A percentile compares a stretch with the other conserved stretches of the same genome.
Conservation (phyloP, 1,284 basidiomycete genomes). For the Takashimella koratensis region DNA sequence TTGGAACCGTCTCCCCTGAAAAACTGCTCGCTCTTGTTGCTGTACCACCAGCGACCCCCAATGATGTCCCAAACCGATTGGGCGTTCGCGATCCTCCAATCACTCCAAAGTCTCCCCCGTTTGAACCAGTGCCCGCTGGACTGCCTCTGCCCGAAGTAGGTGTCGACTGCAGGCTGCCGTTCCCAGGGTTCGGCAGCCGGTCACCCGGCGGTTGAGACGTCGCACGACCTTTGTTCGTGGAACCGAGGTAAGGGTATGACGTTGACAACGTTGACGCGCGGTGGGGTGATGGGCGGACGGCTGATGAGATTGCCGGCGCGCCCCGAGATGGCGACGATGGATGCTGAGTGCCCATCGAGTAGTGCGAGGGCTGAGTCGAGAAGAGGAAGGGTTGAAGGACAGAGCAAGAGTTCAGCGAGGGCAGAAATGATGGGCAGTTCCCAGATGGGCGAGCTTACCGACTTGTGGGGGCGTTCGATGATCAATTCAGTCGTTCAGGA, state of each 20-base stretch:
- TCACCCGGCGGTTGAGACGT: conserved; percentile 42
- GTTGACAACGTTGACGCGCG: conserved; percentile 16
- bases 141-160: conserved; percentile 35
- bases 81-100: conserved; percentile 42
- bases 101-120: conserved; percentile 34
- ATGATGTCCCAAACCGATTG: conserved; percentile 20
- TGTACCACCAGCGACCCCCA: conserved; percentile 15
- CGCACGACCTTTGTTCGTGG: conserved; percentile 30
- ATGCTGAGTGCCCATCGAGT: not conserved
- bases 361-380: not conserved
- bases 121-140: conserved; percentile 13
- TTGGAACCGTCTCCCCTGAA: conserved; percentile 28
- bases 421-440: too few relatives aligned
- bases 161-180: conserved; percentile 12
- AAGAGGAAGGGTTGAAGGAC: not conserved
- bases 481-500: too few relatives aligned
- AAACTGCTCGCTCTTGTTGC: conserved; percentile 44
- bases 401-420: not conserved
- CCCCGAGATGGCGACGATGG: not conserved
- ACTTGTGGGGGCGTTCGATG: too few relatives aligned
- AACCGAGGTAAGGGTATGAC: conserved; percentile 18
- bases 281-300: conserved; percentile 8
- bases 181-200: conserved; percentile 21
- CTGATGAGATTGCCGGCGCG: not conserved
- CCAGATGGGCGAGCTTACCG: too few relatives aligned